These are phyloP conservation scores for Aspergillus ellipticus DNA, from an alignment of 495 filamentous ascomycete genomes.

Conservation along the genomic window DNA sequence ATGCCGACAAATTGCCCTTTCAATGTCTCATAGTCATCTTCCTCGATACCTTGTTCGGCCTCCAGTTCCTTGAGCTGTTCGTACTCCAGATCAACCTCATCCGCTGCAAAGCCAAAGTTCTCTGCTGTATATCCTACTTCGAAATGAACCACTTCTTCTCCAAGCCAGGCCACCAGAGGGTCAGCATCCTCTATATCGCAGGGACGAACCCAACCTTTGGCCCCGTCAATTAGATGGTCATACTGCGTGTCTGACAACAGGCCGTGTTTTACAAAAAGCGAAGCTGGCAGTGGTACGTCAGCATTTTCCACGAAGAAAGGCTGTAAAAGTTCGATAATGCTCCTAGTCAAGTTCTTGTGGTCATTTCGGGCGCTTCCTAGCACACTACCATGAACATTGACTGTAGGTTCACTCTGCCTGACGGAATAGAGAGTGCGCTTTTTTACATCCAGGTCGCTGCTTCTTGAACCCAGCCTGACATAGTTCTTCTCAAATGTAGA, in stretches of 20 bases:
- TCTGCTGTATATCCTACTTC: slow-evolving; percentile 35
- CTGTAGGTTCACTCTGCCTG: slow-evolving; percentile 27
- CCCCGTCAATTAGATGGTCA: slow-evolving; percentile 55
- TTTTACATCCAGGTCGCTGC: slow-evolving; percentile 61
- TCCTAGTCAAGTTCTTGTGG: slow-evolving; percentile 41
- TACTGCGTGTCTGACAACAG: slow-evolving; percentile 61
- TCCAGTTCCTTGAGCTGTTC: slow-evolving; percentile 65
- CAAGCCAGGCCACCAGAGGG: slow-evolving; percentile 61
- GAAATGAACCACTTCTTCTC: slow-evolving; percentile 41
- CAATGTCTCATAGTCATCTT: slow-evolving; percentile 54
- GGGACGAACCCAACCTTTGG: slow-evolving; percentile 46
- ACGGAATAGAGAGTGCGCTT: slow-evolving; percentile 65
- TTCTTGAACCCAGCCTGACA: slow-evolving; percentile 75
- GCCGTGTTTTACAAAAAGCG: slow-evolving; percentile 42
- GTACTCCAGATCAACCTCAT: slow-evolving; percentile 62
- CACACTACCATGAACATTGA: slow-evolving; percentile 29
- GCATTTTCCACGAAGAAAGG: slow-evolving; percentile 34
- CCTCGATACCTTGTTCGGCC: slow-evolving; percentile 49
- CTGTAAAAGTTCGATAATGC: slow-evolving; percentile 47
- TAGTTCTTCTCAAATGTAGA: slow-evolving; percentile 61
- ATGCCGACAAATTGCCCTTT: slow-evolving; percentile 46
- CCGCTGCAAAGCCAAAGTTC: slow-evolving; percentile 48
- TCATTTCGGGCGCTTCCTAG: slow-evolving; percentile 27
- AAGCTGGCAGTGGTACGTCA: slow-evolving; percentile 18
- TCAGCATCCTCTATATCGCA: slow-evolving; percentile 33